phyloP scores from a whole-genome alignment of 2,329 filamentous ascomycete species.

The Penicillium sumatraense region DNA sequence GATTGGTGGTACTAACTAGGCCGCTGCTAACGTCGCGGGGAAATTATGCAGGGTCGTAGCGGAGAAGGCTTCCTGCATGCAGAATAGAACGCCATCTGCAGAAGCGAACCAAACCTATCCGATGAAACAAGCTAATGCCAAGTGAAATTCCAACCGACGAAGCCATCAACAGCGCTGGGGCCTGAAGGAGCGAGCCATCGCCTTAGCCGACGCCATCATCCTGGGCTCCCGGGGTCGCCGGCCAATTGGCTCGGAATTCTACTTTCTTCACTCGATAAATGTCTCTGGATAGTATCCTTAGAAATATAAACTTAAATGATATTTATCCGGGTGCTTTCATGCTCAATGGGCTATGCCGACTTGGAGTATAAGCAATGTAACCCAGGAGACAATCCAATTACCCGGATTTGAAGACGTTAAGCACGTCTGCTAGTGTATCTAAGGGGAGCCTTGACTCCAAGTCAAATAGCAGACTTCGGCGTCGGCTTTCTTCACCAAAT shows the following conservation, averaged over 20 bases:
- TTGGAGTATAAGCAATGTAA: neutral
- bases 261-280: too few species aligned
- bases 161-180: too few species aligned
- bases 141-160: neutral
- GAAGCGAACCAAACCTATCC: neutral
- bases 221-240: too few species aligned
- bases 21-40: neutral
- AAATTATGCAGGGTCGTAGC: neutral
- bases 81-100: neutral
- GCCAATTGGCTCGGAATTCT: too few species aligned
- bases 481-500: slow-evolving; percentile 27
- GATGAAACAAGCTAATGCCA: slow-evolving; percentile 1
- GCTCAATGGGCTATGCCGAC: neutral
- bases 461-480: slow-evolving; percentile 32
- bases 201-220: too few species aligned
- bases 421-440: slow-evolving; percentile 12
- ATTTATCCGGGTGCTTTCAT: too few species aligned
- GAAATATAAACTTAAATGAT: too few species aligned
- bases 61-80: neutral
- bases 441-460: slow-evolving; percentile 23
- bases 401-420: neutral
- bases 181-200: too few species aligned
- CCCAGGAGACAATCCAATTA: neutral
- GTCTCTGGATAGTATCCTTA: too few species aligned
- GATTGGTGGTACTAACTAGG: slow-evolving; percentile 9